Evolutionary conservation across 2,329 filamentous ascomycete genomes (phyloP).

Genomic region (Pezicula carpinea): DNA sequence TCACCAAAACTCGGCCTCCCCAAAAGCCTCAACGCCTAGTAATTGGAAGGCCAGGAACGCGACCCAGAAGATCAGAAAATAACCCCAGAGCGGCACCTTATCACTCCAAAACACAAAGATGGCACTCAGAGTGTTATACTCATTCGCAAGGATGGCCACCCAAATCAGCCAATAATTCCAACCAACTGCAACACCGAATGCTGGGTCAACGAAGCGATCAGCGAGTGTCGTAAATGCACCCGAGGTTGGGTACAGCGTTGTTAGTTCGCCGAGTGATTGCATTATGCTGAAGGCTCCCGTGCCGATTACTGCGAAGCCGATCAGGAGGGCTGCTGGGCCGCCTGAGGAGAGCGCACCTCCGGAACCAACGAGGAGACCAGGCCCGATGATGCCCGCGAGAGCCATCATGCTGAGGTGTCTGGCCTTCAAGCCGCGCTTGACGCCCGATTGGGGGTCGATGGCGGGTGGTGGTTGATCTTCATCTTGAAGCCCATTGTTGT

Average conservation of each 20-base stretch:
- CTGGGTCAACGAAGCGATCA: slow-evolving; percentile 66
- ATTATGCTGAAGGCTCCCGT: slow-evolving; percentile 54
- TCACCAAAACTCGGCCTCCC: slow-evolving; percentile 77
- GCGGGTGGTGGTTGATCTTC: too few species aligned
- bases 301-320: slow-evolving; percentile 69
- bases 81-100: slow-evolving; percentile 58
- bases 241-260: slow-evolving; percentile 66
- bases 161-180: slow-evolving; percentile 71
- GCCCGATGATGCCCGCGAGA: slow-evolving; percentile 51
- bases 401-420: slow-evolving; percentile 55
- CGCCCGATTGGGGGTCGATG: slow-evolving; percentile 54
- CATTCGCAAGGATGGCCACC: slow-evolving; percentile 61
- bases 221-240: slow-evolving; percentile 69
- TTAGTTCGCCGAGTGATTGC: slow-evolving; percentile 70
- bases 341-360: slow-evolving; percentile 65
- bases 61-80: slow-evolving; percentile 72
- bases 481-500: too few species aligned
- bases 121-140: slow-evolving; percentile 65
- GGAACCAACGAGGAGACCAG: slow-evolving; percentile 67
- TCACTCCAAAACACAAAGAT: slow-evolving; percentile 65
- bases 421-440: slow-evolving; percentile 66
- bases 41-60: slow-evolving; percentile 65
- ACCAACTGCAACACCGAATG: slow-evolving; percentile 63
- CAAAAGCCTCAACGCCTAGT: slow-evolving; percentile 68
- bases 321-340: slow-evolving; percentile 66